Percentiles rank a stretch among this genome's conserved stretches.
These are phyloP conservation scores for Willaertia magna DNA, from an alignment of 208 protist species.

Conservation along the genomic window DNA sequence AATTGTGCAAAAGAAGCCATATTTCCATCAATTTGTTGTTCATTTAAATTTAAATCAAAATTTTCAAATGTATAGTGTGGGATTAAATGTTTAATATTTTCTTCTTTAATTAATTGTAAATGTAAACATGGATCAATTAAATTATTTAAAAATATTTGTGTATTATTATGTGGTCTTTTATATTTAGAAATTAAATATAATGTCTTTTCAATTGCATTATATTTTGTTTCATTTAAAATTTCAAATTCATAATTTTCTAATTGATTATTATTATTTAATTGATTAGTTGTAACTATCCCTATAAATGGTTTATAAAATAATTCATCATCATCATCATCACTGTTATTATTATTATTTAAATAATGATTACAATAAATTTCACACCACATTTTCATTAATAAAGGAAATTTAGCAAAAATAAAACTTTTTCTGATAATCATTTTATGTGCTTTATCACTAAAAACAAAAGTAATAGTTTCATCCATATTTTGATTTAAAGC, in stretches of 20 bases:
- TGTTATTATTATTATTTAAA: neutral
- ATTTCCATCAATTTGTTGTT: neutral
- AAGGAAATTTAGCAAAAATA: neutral
- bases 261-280: too few relatives aligned
- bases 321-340: neutral
- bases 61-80: neutral
- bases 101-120: too few relatives aligned
- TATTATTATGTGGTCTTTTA: neutral
- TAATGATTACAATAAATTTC: neutral
- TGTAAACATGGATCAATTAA: neutral
- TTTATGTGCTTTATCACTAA: neutral
- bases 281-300: too few relatives aligned
- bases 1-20: too few relatives aligned
- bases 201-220: neutral
- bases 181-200: neutral
- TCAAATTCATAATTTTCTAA: neutral
- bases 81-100: neutral
- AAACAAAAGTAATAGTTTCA: neutral
- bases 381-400: neutral
- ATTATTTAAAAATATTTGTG: neutral
- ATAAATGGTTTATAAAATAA: too few relatives aligned
- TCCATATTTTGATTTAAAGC: neutral
- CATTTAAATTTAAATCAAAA: neutral
- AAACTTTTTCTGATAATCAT: neutral
- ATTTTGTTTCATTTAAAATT: neutral